Evolutionary conservation across 371 early-diverging fungal species (phyloP).

Genomic region (Nosema granulosis): DNA sequence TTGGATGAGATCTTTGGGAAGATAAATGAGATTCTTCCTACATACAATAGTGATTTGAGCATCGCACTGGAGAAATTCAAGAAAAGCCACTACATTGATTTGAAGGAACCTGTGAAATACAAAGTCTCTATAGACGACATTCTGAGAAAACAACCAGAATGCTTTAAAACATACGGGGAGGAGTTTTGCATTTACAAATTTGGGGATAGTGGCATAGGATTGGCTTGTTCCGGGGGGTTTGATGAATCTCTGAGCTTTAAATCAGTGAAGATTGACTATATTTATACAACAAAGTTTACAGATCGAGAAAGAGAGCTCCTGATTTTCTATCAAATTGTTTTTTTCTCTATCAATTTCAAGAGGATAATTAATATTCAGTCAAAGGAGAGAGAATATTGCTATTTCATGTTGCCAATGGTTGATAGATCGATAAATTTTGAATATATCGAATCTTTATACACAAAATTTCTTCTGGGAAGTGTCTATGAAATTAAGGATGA

Average conservation of each 20-base stretch:
- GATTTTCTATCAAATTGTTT: slow-evolving; percentile 1
- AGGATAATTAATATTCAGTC: not conserved
- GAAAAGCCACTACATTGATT: not conserved
- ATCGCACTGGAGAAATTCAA: not conserved
- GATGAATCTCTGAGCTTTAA: not conserved
- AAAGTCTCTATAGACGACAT: not conserved
- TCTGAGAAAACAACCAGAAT: slow-evolving; percentile 7
- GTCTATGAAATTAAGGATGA: not conserved
- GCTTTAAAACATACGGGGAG: not conserved
- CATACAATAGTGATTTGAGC: not conserved
- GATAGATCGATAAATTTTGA: slow-evolving; percentile 8
- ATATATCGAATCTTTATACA: not conserved
- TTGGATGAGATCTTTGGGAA: not conserved
- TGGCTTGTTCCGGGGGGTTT: not conserved
- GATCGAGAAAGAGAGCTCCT: not conserved
- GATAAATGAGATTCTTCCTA: not conserved
- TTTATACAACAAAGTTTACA: not conserved
- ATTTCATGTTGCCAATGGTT: not conserved
- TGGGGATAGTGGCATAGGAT: slow-evolving; percentile 1
- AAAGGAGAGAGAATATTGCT: not conserved
- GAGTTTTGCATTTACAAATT: not conserved
- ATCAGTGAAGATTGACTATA: not conserved
- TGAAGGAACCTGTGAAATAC: not conserved
- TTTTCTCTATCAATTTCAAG: slow-evolving; percentile 12
- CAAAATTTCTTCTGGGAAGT: not conserved